phyloP scores from a whole-genome alignment of 306 rosid genomes.

The Citrullus amarus region DNA sequence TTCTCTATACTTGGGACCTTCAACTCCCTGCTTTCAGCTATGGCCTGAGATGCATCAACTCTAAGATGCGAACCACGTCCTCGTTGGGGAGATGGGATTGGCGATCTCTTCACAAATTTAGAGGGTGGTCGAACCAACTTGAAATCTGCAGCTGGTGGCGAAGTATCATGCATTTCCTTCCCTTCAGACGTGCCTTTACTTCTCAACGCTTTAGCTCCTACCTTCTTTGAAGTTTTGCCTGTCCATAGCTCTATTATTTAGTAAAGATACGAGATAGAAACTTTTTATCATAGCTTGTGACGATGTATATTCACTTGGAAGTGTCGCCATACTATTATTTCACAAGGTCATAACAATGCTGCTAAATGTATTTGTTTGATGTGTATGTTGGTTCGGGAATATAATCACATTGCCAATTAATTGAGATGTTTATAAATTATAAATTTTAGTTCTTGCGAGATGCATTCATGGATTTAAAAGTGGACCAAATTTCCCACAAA shows the following conservation, averaged over 20 bases:
- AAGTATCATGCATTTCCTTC: conserved; percentile 1
- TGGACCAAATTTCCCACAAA: neutral
- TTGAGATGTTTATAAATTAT: too few relatives aligned
- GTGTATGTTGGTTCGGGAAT: neutral
- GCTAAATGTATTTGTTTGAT: neutral
- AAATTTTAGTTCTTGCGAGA: neutral
- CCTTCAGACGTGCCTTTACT: conserved; percentile 12
- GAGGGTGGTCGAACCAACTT: conserved; percentile 28
- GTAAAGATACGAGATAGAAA: neutral
- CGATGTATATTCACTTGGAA: neutral
- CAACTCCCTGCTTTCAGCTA: conserved; percentile 12
- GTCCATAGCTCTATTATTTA: neutral
- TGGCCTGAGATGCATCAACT: neutral
- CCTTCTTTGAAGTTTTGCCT: conserved; percentile 15
- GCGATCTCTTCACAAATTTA: conserved; percentile 42
- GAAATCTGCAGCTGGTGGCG: conserved; percentile 13
- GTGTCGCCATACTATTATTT: neutral
- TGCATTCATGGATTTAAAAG: neutral
- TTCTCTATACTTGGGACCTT: conserved; percentile 19
- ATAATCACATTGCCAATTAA: neutral
- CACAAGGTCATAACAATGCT: neutral
- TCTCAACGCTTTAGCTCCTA: conserved; percentile 1
- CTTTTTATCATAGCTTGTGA: neutral
- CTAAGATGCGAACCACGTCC: neutral
- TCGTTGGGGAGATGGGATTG: conserved; percentile 34